Evolutionary conservation across 208 protist genomes (phyloP).

Genomic region (Leishmania gerbilli): DNA sequence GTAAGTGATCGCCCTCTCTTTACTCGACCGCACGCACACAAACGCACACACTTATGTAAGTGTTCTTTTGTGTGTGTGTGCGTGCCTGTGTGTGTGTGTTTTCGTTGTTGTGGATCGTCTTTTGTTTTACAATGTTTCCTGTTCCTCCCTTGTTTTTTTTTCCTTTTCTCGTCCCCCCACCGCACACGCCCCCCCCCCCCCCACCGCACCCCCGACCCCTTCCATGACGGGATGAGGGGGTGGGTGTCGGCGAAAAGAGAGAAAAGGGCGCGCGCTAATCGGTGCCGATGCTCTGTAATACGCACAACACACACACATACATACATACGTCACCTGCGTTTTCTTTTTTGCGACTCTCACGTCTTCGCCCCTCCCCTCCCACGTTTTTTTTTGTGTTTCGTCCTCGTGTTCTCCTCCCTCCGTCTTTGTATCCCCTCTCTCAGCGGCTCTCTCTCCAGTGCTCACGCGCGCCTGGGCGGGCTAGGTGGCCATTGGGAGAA

Average conservation of each 20-base stretch:
- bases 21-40: too few relatives aligned
- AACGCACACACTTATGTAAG: background rate
- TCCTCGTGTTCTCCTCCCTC: background rate
- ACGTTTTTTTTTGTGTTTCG: background rate
- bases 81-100: background rate
- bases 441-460: background rate
- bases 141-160: background rate
- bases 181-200: too few relatives aligned
- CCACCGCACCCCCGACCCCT: background rate
- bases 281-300: background rate
- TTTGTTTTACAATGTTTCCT: background rate
- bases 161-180: background rate
- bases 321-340: background rate
- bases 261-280: background rate
- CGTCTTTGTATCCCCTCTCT: background rate
- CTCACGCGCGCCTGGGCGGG: background rate
- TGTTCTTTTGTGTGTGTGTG: background rate
- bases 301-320: background rate
- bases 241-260: background rate
- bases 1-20: too few relatives aligned
- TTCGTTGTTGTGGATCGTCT: too few relatives aligned
- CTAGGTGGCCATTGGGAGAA: background rate
- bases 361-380: background rate
- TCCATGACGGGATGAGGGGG: background rate
- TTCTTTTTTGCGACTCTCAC: background rate